phyloP scores from a whole-genome alignment of 495 filamentous ascomycete species.

The Tuber aestivum region DNA sequence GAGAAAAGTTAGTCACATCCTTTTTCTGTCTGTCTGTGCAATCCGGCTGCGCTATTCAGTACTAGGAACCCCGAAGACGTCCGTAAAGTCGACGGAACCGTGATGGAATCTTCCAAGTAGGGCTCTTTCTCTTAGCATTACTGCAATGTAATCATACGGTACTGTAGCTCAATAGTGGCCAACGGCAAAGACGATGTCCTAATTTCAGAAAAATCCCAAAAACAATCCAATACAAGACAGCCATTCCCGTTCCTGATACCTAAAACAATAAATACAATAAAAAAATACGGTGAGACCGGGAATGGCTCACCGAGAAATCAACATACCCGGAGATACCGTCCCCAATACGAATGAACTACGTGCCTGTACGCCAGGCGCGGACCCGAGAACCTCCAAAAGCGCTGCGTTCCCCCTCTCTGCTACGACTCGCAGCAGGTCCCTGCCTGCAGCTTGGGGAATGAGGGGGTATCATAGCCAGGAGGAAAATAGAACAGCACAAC shows the following conservation, averaged over 20 bases:
- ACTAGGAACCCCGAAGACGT: neutral
- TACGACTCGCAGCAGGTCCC: neutral
- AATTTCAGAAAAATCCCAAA: neutral
- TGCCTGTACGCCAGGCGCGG: neutral
- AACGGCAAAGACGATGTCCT: neutral
- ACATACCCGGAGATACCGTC: neutral
- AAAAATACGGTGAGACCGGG: neutral
- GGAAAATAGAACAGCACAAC: neutral
- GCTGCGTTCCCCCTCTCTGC: neutral
- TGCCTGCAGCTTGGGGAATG: neutral
- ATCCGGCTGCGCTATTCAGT: neutral
- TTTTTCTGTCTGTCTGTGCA: neutral
- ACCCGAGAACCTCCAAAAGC: neutral
- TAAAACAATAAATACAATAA: neutral
- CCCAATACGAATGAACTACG: neutral
- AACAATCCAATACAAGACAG: neutral
- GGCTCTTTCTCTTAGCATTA: neutral
- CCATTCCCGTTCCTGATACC: neutral
- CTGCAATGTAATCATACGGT: neutral
- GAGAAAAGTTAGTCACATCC: neutral
- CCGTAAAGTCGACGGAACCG: neutral
- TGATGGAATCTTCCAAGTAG: neutral
- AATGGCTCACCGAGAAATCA: neutral
- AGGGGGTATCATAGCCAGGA: neutral
- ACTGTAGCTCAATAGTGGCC: neutral